Percentiles rank a stretch among this genome's conserved stretches.
phyloP scores from a whole-genome alignment of 2,329 filamentous ascomycete species.

The Aspergillus phoenicis region DNA sequence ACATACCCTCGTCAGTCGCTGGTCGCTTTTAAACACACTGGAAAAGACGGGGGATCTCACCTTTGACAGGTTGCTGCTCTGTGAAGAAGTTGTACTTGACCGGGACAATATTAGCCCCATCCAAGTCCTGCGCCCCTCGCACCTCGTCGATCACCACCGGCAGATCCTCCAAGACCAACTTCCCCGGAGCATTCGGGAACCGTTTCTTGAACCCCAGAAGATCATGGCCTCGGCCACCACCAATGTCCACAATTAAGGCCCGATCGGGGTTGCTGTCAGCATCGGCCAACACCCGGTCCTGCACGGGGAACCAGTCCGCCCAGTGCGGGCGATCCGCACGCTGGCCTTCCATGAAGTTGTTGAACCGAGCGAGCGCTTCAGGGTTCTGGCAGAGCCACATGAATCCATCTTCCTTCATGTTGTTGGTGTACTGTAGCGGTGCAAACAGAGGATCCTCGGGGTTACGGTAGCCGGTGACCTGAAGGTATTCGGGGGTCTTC shows the following conservation, averaged over 20 bases:
- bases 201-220: conserved; percentile 35
- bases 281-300: conserved; percentile 1
- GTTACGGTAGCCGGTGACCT: conserved; percentile 15
- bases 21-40: background rate
- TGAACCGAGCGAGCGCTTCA: background rate
- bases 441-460: conserved; percentile 12
- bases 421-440: conserved; percentile 20
- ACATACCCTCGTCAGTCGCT: background rate
- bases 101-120: background rate
- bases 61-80: conserved; percentile 12
- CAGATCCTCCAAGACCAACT: conserved; percentile 13
- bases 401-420: conserved; percentile 3
- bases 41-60: background rate
- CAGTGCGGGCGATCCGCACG: conserved; percentile 12
- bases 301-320: conserved; percentile 18
- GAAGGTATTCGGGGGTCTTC: conserved; percentile 25
- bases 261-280: background rate
- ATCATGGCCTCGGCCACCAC: conserved; percentile 14
- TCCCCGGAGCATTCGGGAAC: conserved; percentile 6
- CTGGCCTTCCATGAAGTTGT: conserved; percentile 18
- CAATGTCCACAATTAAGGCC: conserved; percentile 16
- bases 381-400: conserved; percentile 11
- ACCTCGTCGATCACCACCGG: conserved; percentile 9
- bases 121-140: background rate
- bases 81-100: conserved; percentile 13